Conservation (phyloP, 768 basidiomycete species). For the Imleria badia region DNA sequence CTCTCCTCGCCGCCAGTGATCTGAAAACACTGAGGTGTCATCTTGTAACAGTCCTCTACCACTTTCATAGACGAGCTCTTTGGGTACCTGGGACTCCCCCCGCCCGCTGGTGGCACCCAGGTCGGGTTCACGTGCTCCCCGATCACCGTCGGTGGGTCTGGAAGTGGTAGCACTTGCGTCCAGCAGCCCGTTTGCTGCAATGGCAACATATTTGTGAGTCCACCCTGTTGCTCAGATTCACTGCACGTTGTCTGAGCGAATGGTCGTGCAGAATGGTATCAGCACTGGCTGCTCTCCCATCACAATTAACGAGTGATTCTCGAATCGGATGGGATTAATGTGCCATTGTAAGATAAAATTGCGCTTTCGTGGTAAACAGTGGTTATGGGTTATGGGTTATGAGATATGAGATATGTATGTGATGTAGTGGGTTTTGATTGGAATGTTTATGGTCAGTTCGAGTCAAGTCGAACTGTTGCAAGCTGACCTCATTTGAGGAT, state of each 20-base stretch:
- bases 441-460: neutral
- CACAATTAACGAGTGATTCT: neutral
- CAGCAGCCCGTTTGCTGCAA: conserved; percentile 1
- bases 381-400: too few species aligned
- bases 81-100: neutral
- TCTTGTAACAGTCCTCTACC: neutral
- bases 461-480: too few species aligned
- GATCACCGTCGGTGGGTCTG: neutral
- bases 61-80: neutral
- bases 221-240: neutral
- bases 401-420: neutral
- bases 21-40: neutral
- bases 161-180: neutral
- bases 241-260: neutral
- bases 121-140: conserved; percentile 1
- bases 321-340: neutral
- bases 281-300: neutral
- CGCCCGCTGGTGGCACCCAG: neutral
- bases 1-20: neutral
- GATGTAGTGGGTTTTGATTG: neutral
- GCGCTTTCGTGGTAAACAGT: too few species aligned
- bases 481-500: too few species aligned
- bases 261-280: neutral
- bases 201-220: neutral
- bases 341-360: neutral